Evolutionary conservation across 2,329 filamentous ascomycete species (phyloP).

Genomic region (Beauveria brongniartii): DNA sequence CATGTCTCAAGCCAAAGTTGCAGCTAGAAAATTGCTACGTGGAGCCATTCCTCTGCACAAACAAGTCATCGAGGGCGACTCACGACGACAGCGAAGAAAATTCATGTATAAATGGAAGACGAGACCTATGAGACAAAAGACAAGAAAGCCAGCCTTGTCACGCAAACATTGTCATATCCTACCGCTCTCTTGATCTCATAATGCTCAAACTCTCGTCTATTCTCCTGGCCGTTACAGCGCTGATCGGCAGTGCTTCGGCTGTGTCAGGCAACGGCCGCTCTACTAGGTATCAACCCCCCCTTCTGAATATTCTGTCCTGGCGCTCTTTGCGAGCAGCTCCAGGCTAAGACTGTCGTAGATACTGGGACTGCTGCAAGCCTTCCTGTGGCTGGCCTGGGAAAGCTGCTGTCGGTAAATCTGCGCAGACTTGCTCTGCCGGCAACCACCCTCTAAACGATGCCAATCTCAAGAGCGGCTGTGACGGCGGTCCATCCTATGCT

Average conservation of each 20-base stretch:
- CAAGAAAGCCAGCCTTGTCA: too few species aligned
- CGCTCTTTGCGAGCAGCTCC: neutral
- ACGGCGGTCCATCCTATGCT: constrained; percentile 49
- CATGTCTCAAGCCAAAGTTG: too few species aligned
- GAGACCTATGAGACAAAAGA: too few species aligned
- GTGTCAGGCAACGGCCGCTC: neutral
- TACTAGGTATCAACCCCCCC: neutral
- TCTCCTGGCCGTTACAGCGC: neutral
- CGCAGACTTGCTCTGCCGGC: constrained; percentile 45
- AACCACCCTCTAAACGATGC: constrained; percentile 44
- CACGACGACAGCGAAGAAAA: too few species aligned
- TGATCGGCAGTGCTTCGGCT: neutral
- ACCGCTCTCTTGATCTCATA: neutral
- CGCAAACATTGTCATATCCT: too few species aligned
- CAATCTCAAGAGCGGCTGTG: constrained; percentile 44
- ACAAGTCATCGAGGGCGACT: too few species aligned
- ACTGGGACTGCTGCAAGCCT: constrained; percentile 65
- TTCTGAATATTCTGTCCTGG: neutral
- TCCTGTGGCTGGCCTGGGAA: constrained; percentile 56
- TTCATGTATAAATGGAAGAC: too few species aligned
- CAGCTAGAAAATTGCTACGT: too few species aligned
- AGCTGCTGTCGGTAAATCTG: constrained; percentile 40
- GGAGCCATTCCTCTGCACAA: too few species aligned
- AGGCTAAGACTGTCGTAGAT: constrained; percentile 23
- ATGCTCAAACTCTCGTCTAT: neutral